phyloP scores from a whole-genome alignment of 169 alveolate species.

The Plasmodium vinckei region DNA sequence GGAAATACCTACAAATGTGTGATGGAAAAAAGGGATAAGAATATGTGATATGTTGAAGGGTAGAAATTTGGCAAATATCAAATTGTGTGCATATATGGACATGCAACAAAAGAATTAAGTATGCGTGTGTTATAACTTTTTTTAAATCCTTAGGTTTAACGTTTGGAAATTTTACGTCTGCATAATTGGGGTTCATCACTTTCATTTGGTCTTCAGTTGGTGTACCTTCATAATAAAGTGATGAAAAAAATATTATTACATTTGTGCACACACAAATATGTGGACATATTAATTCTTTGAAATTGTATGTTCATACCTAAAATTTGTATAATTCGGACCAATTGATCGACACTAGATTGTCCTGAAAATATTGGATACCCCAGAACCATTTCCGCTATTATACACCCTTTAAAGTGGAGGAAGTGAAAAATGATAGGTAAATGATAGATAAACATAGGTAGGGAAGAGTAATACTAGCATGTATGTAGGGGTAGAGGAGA shows the following conservation, averaged over 20 bases:
- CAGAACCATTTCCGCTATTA: conserved; percentile 94
- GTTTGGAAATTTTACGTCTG: conserved; percentile 93
- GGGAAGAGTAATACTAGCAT: conserved; percentile 70
- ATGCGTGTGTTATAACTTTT: conserved; percentile 8
- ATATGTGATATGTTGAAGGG: background rate
- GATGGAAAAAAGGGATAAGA: background rate
- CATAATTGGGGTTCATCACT: conserved; percentile 95
- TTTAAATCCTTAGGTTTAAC: conserved; percentile 83
- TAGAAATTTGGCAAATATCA: conserved; percentile 28
- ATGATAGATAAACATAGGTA: conserved; percentile 70
- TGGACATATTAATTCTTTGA: background rate
- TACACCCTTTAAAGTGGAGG: conserved; percentile 92
- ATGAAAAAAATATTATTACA: conserved; percentile 30
- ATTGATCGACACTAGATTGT: conserved; percentile 96
- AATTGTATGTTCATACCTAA: conserved; percentile 72
- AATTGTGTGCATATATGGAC: background rate
- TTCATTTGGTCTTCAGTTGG: conserved; percentile 94
- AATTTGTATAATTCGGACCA: conserved; percentile 95
- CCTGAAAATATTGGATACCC: conserved; percentile 98
- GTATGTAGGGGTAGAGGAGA: conserved; percentile 29
- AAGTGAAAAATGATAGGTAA: conserved; percentile 80
- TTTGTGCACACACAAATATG: background rate
- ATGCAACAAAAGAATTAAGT: too few relatives aligned
- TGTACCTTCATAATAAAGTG: conserved; percentile 89
- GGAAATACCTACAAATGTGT: conserved; percentile 80